A percentile compares a stretch with the other conserved stretches of the same genome.
Evolutionary conservation across 306 rosid genomes (phyloP).

Genomic region (Lupinus albus): DNA sequence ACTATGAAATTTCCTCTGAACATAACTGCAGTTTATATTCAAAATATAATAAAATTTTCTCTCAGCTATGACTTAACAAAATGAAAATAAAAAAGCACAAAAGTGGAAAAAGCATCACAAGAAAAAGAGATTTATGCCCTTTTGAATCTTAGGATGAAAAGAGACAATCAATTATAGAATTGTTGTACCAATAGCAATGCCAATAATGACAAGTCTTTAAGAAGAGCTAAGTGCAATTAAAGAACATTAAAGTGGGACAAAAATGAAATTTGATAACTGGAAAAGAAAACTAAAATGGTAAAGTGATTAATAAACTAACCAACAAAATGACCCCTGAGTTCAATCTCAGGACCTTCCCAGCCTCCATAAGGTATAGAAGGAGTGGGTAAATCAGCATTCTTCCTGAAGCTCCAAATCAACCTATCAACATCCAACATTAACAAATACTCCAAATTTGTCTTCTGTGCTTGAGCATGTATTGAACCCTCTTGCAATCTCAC

Average conservation of each 20-base stretch:
- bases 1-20: neutral
- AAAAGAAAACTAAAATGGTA: neutral
- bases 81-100: neutral
- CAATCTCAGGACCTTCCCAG: constrained; percentile 60
- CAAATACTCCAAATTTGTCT: constrained; percentile 75
- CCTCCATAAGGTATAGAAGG: constrained; percentile 68
- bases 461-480: constrained; percentile 61
- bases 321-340: constrained; percentile 93
- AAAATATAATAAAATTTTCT: constrained; percentile 6
- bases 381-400: constrained; percentile 72
- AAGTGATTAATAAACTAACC: constrained; percentile 51
- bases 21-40: neutral
- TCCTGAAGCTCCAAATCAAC: constrained; percentile 79
- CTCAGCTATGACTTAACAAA: neutral
- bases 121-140: neutral
- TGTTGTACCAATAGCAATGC: neutral
- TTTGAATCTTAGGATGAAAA: constrained; percentile 4
- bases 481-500: constrained; percentile 65
- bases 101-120: constrained; percentile 2
- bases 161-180: neutral
- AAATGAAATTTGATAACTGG: neutral
- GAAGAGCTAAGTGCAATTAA: neutral
- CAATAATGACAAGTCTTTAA: neutral
- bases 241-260: constrained; percentile 1
- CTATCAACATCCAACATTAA: constrained; percentile 77